These are phyloP conservation scores for Adansonia grandidieri DNA, from an alignment of 441 rosid species.

Conservation along the genomic window DNA sequence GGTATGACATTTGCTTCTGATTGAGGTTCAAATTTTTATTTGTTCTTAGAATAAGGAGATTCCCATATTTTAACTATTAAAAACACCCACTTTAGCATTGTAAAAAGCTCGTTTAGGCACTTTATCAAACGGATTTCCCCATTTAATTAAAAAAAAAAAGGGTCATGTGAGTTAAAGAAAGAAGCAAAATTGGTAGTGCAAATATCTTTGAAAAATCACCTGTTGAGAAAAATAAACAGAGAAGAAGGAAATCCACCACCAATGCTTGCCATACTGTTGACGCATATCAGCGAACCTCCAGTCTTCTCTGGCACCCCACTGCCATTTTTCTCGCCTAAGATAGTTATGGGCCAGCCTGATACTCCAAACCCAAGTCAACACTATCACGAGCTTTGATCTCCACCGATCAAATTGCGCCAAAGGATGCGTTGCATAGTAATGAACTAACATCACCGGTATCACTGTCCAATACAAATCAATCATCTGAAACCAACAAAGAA, in stretches of 20 bases:
- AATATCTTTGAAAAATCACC: constrained; percentile 42
- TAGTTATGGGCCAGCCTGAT: constrained; percentile 84
- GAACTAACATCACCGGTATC: constrained; percentile 79
- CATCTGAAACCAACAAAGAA: constrained; percentile 53
- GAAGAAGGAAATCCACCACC: constrained; percentile 98
- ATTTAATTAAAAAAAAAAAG: neutral
- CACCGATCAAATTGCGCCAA: constrained; percentile 53
- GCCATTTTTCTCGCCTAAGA: constrained; percentile 93
- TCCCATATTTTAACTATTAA: neutral
- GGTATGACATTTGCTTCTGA: neutral
- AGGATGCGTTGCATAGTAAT: constrained; percentile 77
- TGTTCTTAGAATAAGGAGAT: neutral
- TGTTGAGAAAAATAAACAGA: constrained; percentile 85
- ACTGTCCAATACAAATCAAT: constrained; percentile 95
- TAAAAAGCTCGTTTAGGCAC: constrained; percentile 43
- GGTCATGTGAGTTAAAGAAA: neutral
- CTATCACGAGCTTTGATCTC: constrained; percentile 68
- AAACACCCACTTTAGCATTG: neutral
- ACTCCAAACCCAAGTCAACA: constrained; percentile 81
- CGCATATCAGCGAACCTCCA: constrained; percentile 89
- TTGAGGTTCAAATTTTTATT: neutral
- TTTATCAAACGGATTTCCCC: constrained; percentile 41
- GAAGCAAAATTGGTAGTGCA: neutral
- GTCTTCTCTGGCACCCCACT: constrained; percentile 94
- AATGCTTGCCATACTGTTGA: constrained; percentile 72